Conservation (phyloP, 208 protist genomes). For the Wallacemonas sp. region DNA sequence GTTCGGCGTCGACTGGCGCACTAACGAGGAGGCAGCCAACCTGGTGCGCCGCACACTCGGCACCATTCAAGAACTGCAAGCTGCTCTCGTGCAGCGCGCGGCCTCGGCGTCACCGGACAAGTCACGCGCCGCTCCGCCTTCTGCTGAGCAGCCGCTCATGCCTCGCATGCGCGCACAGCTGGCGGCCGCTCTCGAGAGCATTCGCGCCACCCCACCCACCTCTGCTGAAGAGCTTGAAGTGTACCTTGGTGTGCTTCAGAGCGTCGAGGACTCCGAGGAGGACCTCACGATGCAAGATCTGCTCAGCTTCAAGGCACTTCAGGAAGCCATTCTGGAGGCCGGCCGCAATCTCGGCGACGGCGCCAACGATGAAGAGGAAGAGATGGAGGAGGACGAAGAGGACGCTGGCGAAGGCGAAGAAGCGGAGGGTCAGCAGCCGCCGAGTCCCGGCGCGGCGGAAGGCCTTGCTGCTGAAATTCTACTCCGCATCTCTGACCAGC, state of each 20-base stretch:
- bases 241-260: conserved; percentile 43
- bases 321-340: conserved; percentile 37
- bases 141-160: not conserved
- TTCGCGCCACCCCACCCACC: conserved; percentile 5
- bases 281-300: conserved; percentile 35
- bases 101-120: not conserved
- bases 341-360: conserved; percentile 8
- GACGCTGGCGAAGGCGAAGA: conserved; percentile 17
- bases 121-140: not conserved
- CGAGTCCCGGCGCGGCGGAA: not conserved
- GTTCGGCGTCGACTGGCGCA: conserved; percentile 30
- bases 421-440: not conserved
- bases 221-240: conserved; percentile 30
- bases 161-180: not conserved
- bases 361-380: conserved; percentile 7
- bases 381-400: conserved; percentile 13
- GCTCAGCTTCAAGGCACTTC: conserved; percentile 42
- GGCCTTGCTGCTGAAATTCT: conserved; percentile 34
- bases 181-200: not conserved
- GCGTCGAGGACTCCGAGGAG: conserved; percentile 23
- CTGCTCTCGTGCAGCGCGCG: conserved; percentile 10
- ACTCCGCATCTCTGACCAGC: conserved; percentile 50
- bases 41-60: conserved; percentile 25
- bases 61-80: conserved; percentile 28
- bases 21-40: conserved; percentile 16